Evolutionary conservation across 2,329 filamentous ascomycete genomes (phyloP), one percentile per base, ranked within the genome.

Genomic region (Trichoderma breve): DNA sequence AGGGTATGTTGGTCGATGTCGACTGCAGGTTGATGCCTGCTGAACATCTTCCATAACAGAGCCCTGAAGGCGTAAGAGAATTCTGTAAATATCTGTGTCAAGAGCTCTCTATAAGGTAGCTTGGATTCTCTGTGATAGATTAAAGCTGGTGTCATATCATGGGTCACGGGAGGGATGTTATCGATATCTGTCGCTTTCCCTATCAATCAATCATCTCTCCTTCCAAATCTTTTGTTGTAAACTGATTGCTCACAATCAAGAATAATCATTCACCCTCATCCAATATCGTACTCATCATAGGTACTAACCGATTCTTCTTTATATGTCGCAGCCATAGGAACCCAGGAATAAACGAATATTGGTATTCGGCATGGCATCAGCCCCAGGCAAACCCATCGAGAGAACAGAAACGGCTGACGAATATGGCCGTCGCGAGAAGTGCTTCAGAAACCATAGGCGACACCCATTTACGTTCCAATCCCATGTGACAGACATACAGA

Each of bases 391-490:
- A 14, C 26, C 71, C 34, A 67, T 60, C 60, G 36, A 58, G 11
- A 12, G 62, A 6, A 36, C n/a, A 9, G 75, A 74, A 51, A 67
- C 73, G 5, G 77, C 74, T 3, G 74, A 73, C 24, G 73, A 77
- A 24, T 81, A 80, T 47, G 80, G 76, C 11, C 75, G 74, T 26
- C 60, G 67, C 24, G 74, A 78, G 5, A 55, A 57, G 15, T 82
- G 78, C 66, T 80, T 82, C 34, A 58, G 47, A 24, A 70, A 78
- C 51, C 73, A 81, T 34, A 73, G 28, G 39, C 71, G 36, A 2
- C n/a, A 66, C 2, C 79, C 77, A 0, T 82, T 79, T 68, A 73
- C 76, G n/a, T 76, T 79, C n/a, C 24, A 71, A 15, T 72, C 77
- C 24, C 73, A 76, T n/a, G 36, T 78, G 21, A 26, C 39, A 4